Evolutionary conservation across 495 filamentous ascomycete genomes (phyloP).

Genomic region (Neurospora sp.): DNA sequence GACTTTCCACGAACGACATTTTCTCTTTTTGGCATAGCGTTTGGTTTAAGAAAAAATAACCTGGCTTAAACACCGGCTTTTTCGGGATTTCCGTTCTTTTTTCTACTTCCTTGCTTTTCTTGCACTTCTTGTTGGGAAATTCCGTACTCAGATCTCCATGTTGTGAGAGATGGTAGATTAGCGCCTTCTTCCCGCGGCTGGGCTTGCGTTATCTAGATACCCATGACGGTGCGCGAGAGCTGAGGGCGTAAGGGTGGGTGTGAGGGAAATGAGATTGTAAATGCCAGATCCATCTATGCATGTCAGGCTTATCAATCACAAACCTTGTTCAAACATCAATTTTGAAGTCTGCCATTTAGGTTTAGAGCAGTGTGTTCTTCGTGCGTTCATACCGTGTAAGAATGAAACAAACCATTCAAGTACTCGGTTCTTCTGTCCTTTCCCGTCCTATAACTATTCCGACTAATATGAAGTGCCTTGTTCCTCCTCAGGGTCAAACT

Average conservation of each 20-base stretch:
- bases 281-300: neutral
- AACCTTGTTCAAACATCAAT: neutral
- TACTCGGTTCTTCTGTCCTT: neutral
- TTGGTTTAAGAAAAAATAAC: neutral
- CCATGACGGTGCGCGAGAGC: neutral
- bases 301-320: neutral
- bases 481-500: neutral
- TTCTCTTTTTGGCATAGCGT: neutral
- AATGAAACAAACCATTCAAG: neutral
- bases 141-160: neutral
- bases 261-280: neutral
- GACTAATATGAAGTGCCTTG: neutral
- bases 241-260: neutral
- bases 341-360: neutral
- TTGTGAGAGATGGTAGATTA: neutral
- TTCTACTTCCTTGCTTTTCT: neutral
- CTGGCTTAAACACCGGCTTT: neutral
- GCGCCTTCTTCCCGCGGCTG: neutral
- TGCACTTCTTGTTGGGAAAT: neutral
- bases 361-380: neutral
- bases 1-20: neutral
- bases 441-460: neutral
- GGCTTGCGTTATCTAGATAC: neutral
- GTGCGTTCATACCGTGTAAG: neutral
- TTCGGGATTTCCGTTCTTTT: neutral